Evolutionary conservation across 1,139 yeast genomes (phyloP), one percentile per base, ranked within the genome.

Genomic region (Yamadazyma spencermartinsiae): DNA sequence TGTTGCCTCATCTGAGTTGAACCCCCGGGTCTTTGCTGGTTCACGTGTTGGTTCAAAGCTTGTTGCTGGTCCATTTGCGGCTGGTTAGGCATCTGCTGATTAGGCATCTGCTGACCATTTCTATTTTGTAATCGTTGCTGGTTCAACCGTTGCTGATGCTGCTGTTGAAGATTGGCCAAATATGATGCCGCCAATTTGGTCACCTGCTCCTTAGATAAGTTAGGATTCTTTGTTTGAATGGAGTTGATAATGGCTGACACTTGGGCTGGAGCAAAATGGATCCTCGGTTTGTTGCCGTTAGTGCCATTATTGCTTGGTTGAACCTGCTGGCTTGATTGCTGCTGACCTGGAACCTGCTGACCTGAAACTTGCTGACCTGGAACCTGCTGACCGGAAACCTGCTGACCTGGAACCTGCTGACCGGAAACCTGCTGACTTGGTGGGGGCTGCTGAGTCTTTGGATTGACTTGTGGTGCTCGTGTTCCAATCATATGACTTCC

Each of bases 101-200:
- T 10, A 13, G 29, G 29, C 15, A 26, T 14, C 9, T 15, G 29
- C 20, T 28, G 31, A 8, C 31, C 31, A n/a, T n/a, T n/a, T 43
- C 18, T 36, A 42, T 21, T 31, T 46, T 41, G 43, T 11, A 29
- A 40, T 26, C 56, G 54, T 52, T 59, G 64, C 42, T 67, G 68
- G 50, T 52, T 69, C 15, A 51, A 51, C 35, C 61, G 51, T 35
- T 58, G 58, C 37, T 67, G 74, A 41, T 72, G 78, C 41, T 76
- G 80, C 39, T 72, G 76, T 48, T 76, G 82, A 20, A 76, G 59
- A 44, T 71, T 76, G 3, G 86, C 85, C 42, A 84, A 63, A 52
- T 82, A 83, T 23, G 82, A 78, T 6, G 86, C 86, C 0, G 90
- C 90, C 44, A 82, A 64, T 49, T 80, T 79, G 0, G 87, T 80